Evolutionary conservation across 192 early-diverging fungal genomes (phyloP).

Genomic region (Gamsiella multidivaricata): DNA sequence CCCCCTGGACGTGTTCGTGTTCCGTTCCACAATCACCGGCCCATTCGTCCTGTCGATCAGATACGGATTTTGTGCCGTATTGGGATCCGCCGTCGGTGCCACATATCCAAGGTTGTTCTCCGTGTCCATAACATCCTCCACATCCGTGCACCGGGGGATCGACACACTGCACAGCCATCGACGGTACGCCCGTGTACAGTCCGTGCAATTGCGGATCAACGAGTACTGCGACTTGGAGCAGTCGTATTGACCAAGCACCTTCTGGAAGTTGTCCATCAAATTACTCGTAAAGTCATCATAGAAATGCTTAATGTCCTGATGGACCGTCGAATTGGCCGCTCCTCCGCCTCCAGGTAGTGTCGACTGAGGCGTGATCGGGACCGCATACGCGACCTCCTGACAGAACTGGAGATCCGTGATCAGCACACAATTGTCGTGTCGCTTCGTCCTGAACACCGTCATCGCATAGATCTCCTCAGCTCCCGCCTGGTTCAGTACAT

Average conservation of each 20-base stretch:
- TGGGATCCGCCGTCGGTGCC: conserved; percentile 3
- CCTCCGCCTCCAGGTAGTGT: conserved; percentile 15
- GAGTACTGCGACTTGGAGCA: conserved; percentile 65
- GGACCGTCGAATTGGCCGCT: background rate
- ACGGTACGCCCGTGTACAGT: conserved; percentile 64
- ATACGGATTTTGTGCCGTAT: conserved; percentile 33
- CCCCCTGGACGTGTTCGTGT: conserved; percentile 19
- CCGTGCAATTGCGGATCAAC: conserved; percentile 64
- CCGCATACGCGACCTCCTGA: conserved; percentile 65
- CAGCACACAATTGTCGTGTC: conserved; percentile 58
- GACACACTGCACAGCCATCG: conserved; percentile 65
- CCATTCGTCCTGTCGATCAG: conserved; percentile 39
- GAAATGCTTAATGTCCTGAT: conserved; percentile 45
- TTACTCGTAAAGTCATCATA: conserved; percentile 59
- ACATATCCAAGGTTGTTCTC: conserved; percentile 33
- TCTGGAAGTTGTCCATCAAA: conserved; percentile 59
- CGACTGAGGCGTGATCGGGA: conserved; percentile 52
- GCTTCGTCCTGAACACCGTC: conserved; percentile 32
- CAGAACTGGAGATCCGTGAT: conserved; percentile 64
- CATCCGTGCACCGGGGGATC: conserved; percentile 66
- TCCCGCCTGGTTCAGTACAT: conserved; percentile 34
- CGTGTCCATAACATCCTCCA: conserved; percentile 27
- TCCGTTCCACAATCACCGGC: conserved; percentile 20
- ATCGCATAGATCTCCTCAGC: conserved; percentile 31
- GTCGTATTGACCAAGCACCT: conserved; percentile 61